These are phyloP conservation scores for Xylaria grammica DNA, from an alignment of 495 filamentous ascomycete species.

Conservation along the genomic window DNA sequence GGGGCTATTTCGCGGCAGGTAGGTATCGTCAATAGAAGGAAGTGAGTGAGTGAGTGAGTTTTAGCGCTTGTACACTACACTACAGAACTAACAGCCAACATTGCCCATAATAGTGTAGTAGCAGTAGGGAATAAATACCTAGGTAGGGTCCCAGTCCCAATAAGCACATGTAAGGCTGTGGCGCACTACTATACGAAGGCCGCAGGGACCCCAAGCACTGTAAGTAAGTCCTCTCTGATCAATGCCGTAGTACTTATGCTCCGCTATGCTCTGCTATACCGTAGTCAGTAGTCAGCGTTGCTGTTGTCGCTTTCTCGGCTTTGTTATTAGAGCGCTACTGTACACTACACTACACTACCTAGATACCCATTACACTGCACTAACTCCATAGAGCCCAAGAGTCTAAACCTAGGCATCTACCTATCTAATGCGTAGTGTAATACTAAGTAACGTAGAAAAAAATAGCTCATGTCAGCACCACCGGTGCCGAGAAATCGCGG, in stretches of 20 bases:
- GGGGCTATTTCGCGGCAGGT: background rate
- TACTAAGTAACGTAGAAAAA: background rate
- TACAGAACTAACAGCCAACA: conserved; percentile 1
- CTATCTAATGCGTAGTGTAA: no score
- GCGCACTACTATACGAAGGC: conserved; percentile 11
- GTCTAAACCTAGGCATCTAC: no score
- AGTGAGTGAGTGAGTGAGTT: no score
- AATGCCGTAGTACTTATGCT: background rate
- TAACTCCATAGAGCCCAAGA: background rate
- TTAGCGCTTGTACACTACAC: no score
- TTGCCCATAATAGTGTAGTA: no score
- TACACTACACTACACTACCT: no score
- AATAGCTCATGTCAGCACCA: conserved; percentile 1
- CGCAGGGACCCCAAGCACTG: background rate
- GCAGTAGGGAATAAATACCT: no score
- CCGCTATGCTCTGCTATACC: no score
- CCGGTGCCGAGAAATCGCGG: conserved; percentile 6
- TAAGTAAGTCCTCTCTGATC: conserved; percentile 10
- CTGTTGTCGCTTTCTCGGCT: background rate
- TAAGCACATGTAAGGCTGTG: conserved; percentile 3
- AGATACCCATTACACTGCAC: no score
- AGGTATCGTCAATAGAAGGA: background rate
- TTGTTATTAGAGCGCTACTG: no score
- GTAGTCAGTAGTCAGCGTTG: conserved; percentile 6
- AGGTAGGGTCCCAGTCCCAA: background rate